Evolutionary conservation across 352 stramenopile species (phyloP), one percentile per base, ranked within the genome.

Genomic region (Pythium apleroticum): DNA sequence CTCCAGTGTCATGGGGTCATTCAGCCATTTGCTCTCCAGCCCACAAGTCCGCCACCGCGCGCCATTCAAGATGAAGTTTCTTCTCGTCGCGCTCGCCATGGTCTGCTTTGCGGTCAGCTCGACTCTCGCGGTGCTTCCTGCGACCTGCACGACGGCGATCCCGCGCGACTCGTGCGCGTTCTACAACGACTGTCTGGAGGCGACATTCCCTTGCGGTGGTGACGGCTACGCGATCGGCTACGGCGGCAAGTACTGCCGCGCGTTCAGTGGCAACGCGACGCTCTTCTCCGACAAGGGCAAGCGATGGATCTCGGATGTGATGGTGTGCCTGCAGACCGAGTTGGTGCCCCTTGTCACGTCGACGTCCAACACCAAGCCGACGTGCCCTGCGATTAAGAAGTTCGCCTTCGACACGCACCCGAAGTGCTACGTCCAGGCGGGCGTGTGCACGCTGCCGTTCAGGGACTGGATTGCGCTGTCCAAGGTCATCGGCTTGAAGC

Each of bases 331-430:
- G 11, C 65, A 76, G 58, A 68, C 48, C 17, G 60, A 68, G 15
- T 59, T 76, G 31, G 70, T 73, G 52, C 56, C 66, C 14, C 20
- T 70, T 19, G 24, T 76, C 39, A 52, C 54, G 12, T 14, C 63
- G 25, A 57, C 41, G 33, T 25, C 28, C 8, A 54, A 53, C 49
- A 41, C 30, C 28, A 65, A 65, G 45, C 56, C 50, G 14, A 65
- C 65, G 2, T 73, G 69, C 48, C 27, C 46, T 11, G 57, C 43
- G 22, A 74, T 73, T 55, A 69, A 71, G 54, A 71, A 57, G 15
- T 67, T 68, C 48, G 70, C 70, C 7, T 76, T 76, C 56, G 53
- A 71, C 66, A 71, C 70, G 35, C 70, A 76, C 58, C 70, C 70
- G 17, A 59, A 65, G 55, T 76, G 70, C 61, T 76, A 76, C 62